Evolutionary conservation across 768 basidiomycete genomes (phyloP), one percentile per base, ranked within the genome.

Genomic region (Hirschioporus abietinus): DNA sequence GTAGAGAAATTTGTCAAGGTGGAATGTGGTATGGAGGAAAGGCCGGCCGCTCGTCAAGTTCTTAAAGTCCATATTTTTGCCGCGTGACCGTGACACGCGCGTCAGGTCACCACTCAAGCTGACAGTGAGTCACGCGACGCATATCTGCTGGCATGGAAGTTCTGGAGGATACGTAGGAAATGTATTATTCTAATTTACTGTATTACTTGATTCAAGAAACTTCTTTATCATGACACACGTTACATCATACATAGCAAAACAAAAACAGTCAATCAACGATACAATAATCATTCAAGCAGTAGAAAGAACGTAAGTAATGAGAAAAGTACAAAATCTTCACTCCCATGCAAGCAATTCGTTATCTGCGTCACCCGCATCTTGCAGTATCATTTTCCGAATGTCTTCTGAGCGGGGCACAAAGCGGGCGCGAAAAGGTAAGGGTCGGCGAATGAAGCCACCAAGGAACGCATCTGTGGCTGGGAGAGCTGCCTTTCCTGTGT

Each of bases 371-470:
- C 5, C 9, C 30, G 25, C 60, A 25, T 61, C 60, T 34, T 25
- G 25, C 23, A 25, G 3, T 25, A 61, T 61, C 60, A 61, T 34
- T 18, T 25, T 61, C 25, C 24, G 25, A 9, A 24, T 15, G 23
- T 61, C 60, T 61, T 25, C 25, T 61, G 25, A 25, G 25, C 60
- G 60, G 25, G 60, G 60, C 24, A 61, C 60, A 34, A 61, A 61
- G 15, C 23, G 60, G 60, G 25, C 24, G 15, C 30, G 25, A 23
- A 61, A 61, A 17, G 25, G 24, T 9, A 34, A 25, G 30, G 60
- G 60, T 15, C 30, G 60, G 25, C 24, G 25, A 25, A 61, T 34
- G 15, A 61, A 61, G 25, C 24, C 30, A 34, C 60, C 60, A 3
- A 61, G 4, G 60, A 61, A 61, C 30, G 60, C 60, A 25, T 61